These are phyloP conservation scores for Coprinopsis cinerea DNA, from an alignment of 768 basidiomycete species.

Conservation along the genomic window DNA sequence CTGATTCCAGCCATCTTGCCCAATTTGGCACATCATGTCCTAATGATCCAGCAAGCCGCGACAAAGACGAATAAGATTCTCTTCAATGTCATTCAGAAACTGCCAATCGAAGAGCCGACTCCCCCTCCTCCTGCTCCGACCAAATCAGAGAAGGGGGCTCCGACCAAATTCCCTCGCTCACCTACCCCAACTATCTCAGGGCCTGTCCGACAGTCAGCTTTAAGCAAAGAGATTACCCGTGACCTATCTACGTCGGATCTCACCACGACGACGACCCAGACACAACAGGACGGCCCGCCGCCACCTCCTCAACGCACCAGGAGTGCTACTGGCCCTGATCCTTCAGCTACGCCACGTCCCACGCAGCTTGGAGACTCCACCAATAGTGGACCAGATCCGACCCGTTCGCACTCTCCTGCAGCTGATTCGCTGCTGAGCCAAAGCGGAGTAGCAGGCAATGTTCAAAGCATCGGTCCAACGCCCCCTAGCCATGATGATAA, in stretches of 20 bases:
- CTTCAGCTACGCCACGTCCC: slow-evolving; percentile 31
- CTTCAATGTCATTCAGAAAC: slow-evolving; percentile 75
- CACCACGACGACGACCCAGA: too few relatives aligned
- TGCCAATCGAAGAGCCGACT: slow-evolving; percentile 58
- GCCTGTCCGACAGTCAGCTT: slow-evolving; percentile 36
- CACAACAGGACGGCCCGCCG: slow-evolving; percentile 27
- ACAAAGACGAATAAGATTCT: slow-evolving; percentile 82
- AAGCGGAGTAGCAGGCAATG: background rate
- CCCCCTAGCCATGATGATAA: slow-evolving; percentile 40
- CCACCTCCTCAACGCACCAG: slow-evolving; percentile 15
- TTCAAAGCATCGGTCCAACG: slow-evolving; percentile 22
- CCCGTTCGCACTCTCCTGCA: slow-evolving; percentile 58
- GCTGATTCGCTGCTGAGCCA: slow-evolving; percentile 41
- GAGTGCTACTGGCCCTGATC: slow-evolving; percentile 26
- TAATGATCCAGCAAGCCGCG: slow-evolving; percentile 85
- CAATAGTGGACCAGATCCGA: slow-evolving; percentile 24
- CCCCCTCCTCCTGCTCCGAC: slow-evolving; percentile 17
- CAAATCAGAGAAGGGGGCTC: slow-evolving; percentile 17
- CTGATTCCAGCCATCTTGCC: slow-evolving; percentile 91
- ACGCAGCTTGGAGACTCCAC: slow-evolving; percentile 13
- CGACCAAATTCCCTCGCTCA: slow-evolving; percentile 40
- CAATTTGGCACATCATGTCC: slow-evolving; percentile 87
- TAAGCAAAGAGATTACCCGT: slow-evolving; percentile 35
- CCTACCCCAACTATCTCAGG: slow-evolving; percentile 44
- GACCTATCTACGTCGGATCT: slow-evolving; percentile 47